Evolutionary conservation across 1,139 yeast genomes (phyloP), one percentile per base, ranked within the genome.

Genomic region (Lodderomyces metapsilosis): DNA sequence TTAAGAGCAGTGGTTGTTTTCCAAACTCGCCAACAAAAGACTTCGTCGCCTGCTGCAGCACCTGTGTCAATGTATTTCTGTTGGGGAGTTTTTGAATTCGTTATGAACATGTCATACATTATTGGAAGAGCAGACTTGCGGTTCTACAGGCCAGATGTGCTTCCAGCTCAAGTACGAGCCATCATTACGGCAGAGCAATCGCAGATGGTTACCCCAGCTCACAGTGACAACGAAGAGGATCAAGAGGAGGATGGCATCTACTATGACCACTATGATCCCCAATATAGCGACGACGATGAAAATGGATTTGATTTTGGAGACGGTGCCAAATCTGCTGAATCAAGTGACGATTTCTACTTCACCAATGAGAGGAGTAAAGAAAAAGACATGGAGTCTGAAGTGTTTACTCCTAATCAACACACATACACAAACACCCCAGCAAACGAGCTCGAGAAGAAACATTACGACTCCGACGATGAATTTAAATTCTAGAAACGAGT

Each of bases 111-210:
- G 6, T 44, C 80, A 33, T 81, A 80, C 58, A 59, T 85, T 35
- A 59, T 80, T 18, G 80, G 81, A 31, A 71, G 92, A 56, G 77
- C 82, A 39, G 92, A 85, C 56, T 70, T 84, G 52, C 71, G 92
- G 55, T 85, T 84, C 63, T 85, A 84, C 70, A 79, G 87, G 58
- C 91, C 92, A 15, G 91, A 84, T 55, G 59, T 61, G 42, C 62
- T 78, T 43, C 74, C 75, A 6, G 48, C 54, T 18, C 62, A 59
- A 41, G 75, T 70, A 21, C 55, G 74, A 41, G 52, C 62, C 15
- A 70, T 70, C 38, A 63, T 70, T 40, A 70, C 76, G 2, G 75
- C 75, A 2, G 71, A 71, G 45, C 76, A 71, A 48, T 55, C 67
- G 72, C 32, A 21, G 21, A 20, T 39, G 18, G 36, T 33, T 23